Evolutionary conservation across 345 rosid species (phyloP).

Genomic region (Linum lewisii): DNA sequence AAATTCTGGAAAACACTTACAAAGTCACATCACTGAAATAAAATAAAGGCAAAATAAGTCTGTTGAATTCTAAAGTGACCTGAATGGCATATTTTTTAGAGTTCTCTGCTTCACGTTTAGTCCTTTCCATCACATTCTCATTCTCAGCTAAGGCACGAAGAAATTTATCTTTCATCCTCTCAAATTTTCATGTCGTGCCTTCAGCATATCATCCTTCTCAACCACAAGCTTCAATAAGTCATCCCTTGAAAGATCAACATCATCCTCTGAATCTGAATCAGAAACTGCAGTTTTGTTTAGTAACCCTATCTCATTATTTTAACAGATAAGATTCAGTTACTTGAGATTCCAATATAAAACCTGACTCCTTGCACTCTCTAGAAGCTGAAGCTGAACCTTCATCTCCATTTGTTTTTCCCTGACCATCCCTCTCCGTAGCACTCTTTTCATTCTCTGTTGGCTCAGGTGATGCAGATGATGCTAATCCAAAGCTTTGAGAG

Average conservation of each 20-base stretch:
- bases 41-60: not conserved
- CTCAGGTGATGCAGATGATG: constrained; percentile 60
- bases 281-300: constrained; percentile 41
- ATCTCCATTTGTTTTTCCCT: constrained; percentile 20
- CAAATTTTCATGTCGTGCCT: constrained; percentile 49
- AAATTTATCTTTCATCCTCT: constrained; percentile 65
- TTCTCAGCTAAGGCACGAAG: constrained; percentile 69
- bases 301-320: constrained; percentile 28
- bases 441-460: constrained; percentile 32
- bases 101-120: constrained; percentile 81
- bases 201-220: constrained; percentile 73
- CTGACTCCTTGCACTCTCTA: constrained; percentile 26
- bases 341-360: constrained; percentile 26
- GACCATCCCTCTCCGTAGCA: constrained; percentile 14
- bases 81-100: constrained; percentile 82
- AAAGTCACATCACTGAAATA: constrained; percentile 2
- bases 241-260: constrained; percentile 49
- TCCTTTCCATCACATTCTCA: constrained; percentile 83
- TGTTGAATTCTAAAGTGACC: constrained; percentile 24
- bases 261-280: constrained; percentile 57
- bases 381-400: constrained; percentile 21
- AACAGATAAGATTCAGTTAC: constrained; percentile 17
- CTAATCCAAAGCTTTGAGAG: constrained; percentile 44
- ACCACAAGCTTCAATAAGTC: constrained; percentile 65
- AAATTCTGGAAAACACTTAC: constrained; percentile 47